Evolutionary conservation across 306 rosid genomes (phyloP).

Genomic region (Erythrophleum fordii): DNA sequence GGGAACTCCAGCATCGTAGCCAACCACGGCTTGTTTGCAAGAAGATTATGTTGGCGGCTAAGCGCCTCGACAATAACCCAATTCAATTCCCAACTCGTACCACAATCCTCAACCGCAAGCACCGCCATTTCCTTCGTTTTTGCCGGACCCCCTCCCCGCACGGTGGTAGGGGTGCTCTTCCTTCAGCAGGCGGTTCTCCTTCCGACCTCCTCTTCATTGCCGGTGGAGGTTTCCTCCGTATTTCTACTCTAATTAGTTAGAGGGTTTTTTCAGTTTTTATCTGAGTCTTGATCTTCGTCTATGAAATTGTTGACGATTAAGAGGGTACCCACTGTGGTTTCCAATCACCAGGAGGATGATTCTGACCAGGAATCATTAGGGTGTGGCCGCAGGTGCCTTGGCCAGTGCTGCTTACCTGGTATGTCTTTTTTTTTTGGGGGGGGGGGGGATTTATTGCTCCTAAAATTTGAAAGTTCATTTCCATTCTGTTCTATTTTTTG

Average conservation of each 20-base stretch:
- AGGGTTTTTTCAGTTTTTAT: not conserved
- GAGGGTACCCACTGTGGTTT: slow-evolving; percentile 36
- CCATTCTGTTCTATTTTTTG: not conserved
- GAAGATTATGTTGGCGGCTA: not conserved
- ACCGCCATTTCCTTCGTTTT: too few species aligned
- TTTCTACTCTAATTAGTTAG: too few species aligned
- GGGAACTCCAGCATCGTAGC: not conserved
- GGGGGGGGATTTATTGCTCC: too few species aligned
- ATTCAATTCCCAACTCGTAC: not conserved
- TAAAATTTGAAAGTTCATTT: too few species aligned
- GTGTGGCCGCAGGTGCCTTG: slow-evolving; percentile 41
- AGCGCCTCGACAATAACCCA: not conserved
- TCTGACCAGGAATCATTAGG: slow-evolving; percentile 7
- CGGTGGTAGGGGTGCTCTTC: slow-evolving; percentile 14
- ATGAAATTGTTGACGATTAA: slow-evolving; percentile 33
- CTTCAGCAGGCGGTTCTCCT: not conserved
- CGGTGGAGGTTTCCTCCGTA: not conserved
- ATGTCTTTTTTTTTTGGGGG: too few species aligned
- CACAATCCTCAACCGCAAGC: not conserved
- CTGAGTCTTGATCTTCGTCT: not conserved
- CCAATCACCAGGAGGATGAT: slow-evolving; percentile 41
- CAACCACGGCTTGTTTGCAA: not conserved
- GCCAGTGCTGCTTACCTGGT: slow-evolving; percentile 43
- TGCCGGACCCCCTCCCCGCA: not conserved
- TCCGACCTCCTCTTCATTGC: slow-evolving; percentile 12